phyloP scores from a whole-genome alignment of 129 eudicot species.

The Flaveria trinervia region DNA sequence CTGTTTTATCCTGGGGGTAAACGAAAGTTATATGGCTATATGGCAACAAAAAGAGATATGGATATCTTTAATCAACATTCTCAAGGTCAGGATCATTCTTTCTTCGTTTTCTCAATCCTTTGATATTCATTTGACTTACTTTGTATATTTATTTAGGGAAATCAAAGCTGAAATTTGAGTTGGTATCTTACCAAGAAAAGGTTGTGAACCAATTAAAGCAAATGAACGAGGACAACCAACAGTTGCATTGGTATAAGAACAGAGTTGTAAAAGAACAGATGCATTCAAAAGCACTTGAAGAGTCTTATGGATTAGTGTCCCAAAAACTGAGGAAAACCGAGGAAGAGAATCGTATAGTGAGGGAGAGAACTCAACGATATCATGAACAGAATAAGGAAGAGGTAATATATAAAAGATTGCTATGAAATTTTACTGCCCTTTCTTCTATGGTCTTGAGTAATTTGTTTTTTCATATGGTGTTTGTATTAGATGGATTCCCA shows the following conservation, averaged over 20 bases:
- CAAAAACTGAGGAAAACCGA: slow-evolving; percentile 53
- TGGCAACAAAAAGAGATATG: slow-evolving; percentile 64
- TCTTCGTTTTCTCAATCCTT: background rate
- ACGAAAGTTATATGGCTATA: slow-evolving; percentile 66
- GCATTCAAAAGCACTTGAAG: slow-evolving; percentile 65
- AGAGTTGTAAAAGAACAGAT: slow-evolving; percentile 49
- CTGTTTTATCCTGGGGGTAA: slow-evolving; percentile 64
- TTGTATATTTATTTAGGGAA: slow-evolving; percentile 50
- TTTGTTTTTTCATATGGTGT: background rate
- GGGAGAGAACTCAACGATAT: slow-evolving; percentile 53
- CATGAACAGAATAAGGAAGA: slow-evolving; percentile 67
- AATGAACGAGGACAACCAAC: slow-evolving; percentile 86
- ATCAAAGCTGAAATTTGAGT: slow-evolving; percentile 63
- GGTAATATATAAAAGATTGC: slow-evolving; percentile 39
- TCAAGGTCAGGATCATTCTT: slow-evolving; percentile 38
- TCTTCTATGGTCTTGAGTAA: background rate
- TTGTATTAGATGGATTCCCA: slow-evolving; percentile 70
- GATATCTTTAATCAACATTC: slow-evolving; percentile 68
- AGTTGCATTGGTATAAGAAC: slow-evolving; percentile 51
- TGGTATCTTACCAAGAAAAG: slow-evolving; percentile 64
- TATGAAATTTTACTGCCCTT: background rate
- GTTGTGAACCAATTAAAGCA: slow-evolving; percentile 64
- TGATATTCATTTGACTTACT: slow-evolving; percentile 8
- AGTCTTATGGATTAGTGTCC: slow-evolving; percentile 42
- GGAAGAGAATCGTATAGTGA: slow-evolving; percentile 57